Percentiles rank a stretch among this genome's conserved stretches.
These are phyloP conservation scores for Lachnellula cervina DNA, from an alignment of 2,329 filamentous ascomycete genomes.

Conservation along the genomic window DNA sequence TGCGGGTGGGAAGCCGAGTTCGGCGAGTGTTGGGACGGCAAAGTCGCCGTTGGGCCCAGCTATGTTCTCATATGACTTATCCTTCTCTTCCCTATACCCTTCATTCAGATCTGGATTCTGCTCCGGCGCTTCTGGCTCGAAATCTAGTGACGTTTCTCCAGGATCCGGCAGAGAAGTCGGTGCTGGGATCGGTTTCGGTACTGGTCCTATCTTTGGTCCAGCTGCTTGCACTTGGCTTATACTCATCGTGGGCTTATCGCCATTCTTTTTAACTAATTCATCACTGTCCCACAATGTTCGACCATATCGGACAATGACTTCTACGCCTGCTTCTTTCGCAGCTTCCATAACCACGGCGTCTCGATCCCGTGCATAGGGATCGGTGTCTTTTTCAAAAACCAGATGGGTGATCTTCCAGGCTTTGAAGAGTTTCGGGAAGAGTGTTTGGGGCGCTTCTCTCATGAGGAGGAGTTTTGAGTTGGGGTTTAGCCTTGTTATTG, in stretches of 20 bases:
- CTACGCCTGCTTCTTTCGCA: conserved; percentile 60
- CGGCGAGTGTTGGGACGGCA: conserved; percentile 63
- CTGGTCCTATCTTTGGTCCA: conserved; percentile 56
- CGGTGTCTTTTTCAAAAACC: conserved; percentile 75
- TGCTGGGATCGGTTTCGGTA: conserved; percentile 55
- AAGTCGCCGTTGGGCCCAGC: conserved; percentile 66
- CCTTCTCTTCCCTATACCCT: conserved; percentile 46
- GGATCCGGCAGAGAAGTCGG: conserved; percentile 60
- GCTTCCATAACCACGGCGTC: conserved; percentile 55
- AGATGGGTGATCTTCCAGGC: conserved; percentile 70
- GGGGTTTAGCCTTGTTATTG: conserved; percentile 63
- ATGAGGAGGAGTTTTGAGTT: conserved; percentile 69
- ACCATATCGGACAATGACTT: conserved; percentile 60
- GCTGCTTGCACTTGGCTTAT: conserved; percentile 62
- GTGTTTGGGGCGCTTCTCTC: conserved; percentile 65
- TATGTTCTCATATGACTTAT: conserved; percentile 55
- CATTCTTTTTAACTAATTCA: conserved; percentile 59
- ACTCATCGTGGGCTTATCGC: conserved; percentile 69
- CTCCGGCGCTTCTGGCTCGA: conserved; percentile 51
- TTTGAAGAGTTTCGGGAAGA: conserved; percentile 68
- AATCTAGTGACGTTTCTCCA: conserved; percentile 54
- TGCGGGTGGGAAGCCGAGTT: conserved; percentile 64
- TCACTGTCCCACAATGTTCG: conserved; percentile 72
- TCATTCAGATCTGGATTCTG: conserved; percentile 56
- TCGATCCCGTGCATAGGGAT: conserved; percentile 62